Conservation (phyloP, 345 rosid species). For the Syzygium jambos region DNA sequence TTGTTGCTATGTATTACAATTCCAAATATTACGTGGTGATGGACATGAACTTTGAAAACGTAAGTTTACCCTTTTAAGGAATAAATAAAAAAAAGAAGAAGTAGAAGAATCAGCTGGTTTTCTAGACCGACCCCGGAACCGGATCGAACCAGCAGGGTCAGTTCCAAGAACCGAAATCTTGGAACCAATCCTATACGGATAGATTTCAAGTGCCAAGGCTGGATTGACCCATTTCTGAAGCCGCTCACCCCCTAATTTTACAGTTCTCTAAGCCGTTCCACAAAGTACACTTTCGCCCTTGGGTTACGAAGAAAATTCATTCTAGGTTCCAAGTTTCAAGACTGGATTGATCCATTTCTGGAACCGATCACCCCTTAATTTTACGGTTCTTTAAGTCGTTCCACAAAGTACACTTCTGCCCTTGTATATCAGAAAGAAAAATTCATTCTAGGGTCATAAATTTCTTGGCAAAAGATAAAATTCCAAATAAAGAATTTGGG, state of each 20-base stretch:
- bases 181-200: rapidly evolving
- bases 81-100: too few relatives aligned
- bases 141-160: not conserved
- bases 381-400: not conserved
- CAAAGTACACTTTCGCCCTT: not conserved
- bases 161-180: not conserved
- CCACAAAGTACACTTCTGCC: not conserved
- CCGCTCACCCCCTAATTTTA: not conserved
- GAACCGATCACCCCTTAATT: not conserved
- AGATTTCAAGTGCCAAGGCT: not conserved
- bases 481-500: not conserved
- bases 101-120: not conserved
- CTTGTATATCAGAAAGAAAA: too few relatives aligned
- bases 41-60: not conserved
- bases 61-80: too few relatives aligned
- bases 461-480: not conserved
- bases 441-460: not conserved
- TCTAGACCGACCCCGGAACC: not conserved
- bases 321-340: not conserved
- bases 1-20: not conserved
- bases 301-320: rapidly evolving
- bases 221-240: not conserved
- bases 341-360: not conserved
- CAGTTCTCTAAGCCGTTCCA: not conserved
- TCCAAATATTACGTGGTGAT: not conserved